phyloP scores from a whole-genome alignment of 441 rosid genomes.

The Populus tomentosa region DNA sequence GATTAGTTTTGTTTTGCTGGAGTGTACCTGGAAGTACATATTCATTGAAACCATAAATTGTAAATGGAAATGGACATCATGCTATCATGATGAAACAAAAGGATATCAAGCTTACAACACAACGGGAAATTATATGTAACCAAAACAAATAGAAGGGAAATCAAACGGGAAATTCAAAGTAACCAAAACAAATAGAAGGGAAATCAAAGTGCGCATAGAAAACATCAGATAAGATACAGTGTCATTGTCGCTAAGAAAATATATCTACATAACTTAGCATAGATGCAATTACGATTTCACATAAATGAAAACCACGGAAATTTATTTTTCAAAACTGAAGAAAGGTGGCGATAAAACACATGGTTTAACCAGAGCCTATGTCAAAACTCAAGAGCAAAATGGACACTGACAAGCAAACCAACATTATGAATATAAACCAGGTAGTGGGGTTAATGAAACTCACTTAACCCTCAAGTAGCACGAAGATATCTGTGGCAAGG shows the following conservation, averaged over 20 bases:
- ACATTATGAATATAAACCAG: background rate
- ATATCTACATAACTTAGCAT: background rate
- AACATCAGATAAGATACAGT: background rate
- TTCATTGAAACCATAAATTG: background rate
- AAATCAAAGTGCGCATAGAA: background rate
- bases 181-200: background rate
- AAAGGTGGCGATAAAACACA: background rate
- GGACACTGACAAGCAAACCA: background rate
- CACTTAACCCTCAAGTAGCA: slow-evolving; percentile 69
- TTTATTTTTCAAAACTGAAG: background rate
- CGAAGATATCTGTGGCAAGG: slow-evolving; percentile 63
- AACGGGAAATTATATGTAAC: background rate
- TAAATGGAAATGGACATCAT: background rate
- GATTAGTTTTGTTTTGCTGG: background rate
- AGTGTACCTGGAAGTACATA: background rate
- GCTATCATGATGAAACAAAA: background rate
- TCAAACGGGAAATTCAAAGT: background rate
- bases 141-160: background rate
- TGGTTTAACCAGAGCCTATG: background rate
- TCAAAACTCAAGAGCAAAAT: background rate
- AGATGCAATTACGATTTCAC: background rate
- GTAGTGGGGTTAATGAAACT: slow-evolving; percentile 23
- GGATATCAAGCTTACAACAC: background rate
- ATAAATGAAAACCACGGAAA: background rate
- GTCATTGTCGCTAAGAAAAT: background rate